Evolutionary conservation across 78 protist species (phyloP).

Genomic region (Acrasis kona): DNA sequence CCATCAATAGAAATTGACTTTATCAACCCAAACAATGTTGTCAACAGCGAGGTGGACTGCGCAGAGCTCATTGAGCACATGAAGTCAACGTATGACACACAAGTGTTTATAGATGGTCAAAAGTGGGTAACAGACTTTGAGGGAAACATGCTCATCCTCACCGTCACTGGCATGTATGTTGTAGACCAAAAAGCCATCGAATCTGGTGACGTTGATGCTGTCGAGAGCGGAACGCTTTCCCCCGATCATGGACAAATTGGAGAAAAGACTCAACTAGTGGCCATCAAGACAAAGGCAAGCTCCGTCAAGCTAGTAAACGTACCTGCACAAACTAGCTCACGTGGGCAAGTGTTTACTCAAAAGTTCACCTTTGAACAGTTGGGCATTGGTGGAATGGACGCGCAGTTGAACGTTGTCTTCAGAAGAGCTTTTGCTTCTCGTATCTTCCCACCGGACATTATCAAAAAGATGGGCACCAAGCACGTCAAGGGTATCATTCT

Average conservation of each 20-base stretch:
- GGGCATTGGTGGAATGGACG: constrained; percentile 96
- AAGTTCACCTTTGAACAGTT: constrained; percentile 84
- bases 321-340: not conserved
- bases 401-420: constrained; percentile 82
- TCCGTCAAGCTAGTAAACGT: not conserved
- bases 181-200: not conserved
- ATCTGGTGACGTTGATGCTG: not conserved
- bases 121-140: not conserved
- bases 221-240: not conserved
- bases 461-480: constrained; percentile 75
- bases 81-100: not conserved
- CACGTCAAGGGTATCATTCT: constrained; percentile 95
- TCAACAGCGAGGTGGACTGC: not conserved
- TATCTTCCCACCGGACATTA: constrained; percentile 76
- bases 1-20: not conserved
- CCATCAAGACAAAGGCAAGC: not conserved
- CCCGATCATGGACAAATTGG: not conserved
- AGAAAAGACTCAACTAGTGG: not conserved
- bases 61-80: not conserved
- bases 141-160: not conserved
- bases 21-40: not conserved
- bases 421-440: constrained; percentile 97
- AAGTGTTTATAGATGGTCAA: not conserved
- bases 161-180: not conserved
- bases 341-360: constrained; percentile 27